phyloP scores from a whole-genome alignment of 2,329 filamentous ascomycete genomes.

The Lasiodiplodia sp. region DNA sequence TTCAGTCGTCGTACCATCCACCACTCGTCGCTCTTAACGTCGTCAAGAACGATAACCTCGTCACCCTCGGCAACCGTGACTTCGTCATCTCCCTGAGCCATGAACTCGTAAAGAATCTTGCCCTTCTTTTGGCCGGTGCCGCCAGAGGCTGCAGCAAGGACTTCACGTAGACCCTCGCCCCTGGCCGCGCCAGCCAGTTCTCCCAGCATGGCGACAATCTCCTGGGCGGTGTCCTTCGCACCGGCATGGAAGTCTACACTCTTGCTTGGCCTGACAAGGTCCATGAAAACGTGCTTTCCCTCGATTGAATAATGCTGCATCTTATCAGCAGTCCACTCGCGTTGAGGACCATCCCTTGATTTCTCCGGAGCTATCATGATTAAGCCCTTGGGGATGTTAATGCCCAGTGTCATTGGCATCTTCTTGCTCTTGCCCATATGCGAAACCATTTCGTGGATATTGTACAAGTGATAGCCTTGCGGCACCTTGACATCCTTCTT shows the following conservation, averaged over 20 bases:
- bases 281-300: slow-evolving; percentile 96
- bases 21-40: slow-evolving; percentile 95
- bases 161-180: slow-evolving; percentile 83
- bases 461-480: slow-evolving; percentile 86
- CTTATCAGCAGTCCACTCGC: slow-evolving; percentile 94
- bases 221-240: slow-evolving; percentile 93
- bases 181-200: slow-evolving; percentile 86
- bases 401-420: slow-evolving; percentile 95
- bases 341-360: slow-evolving; percentile 78
- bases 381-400: slow-evolving; percentile 85
- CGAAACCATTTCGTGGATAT: slow-evolving; percentile 97
- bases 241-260: slow-evolving; percentile 97
- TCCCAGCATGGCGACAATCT: slow-evolving; percentile 87
- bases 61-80: slow-evolving; percentile 90
- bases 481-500: slow-evolving; percentile 45
- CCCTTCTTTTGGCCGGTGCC: slow-evolving; percentile 75
- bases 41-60: slow-evolving; percentile 89
- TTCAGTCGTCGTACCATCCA: slow-evolving; percentile 93
- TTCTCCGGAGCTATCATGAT: slow-evolving; percentile 93
- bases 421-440: slow-evolving; percentile 97
- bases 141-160: slow-evolving; percentile 80
- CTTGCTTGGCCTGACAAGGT: slow-evolving; percentile 89
- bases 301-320: slow-evolving; percentile 98
- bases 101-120: slow-evolving; percentile 90
- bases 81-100: slow-evolving; percentile 95